Conservation (phyloP, 768 basidiomycete species). For the Exsudoporus frostii region DNA sequence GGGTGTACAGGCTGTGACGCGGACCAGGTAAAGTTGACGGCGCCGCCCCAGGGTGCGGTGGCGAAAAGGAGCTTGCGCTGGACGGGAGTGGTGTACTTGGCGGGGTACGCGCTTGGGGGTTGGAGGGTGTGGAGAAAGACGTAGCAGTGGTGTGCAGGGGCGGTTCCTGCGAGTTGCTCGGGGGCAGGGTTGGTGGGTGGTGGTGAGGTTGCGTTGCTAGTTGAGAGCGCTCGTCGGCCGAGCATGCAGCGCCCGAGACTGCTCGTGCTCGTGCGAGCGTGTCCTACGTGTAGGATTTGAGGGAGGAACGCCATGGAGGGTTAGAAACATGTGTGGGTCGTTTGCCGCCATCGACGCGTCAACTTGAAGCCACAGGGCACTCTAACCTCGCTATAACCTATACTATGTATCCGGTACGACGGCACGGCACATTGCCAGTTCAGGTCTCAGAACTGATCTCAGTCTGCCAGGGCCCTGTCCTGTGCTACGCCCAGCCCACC, state of each 20-base stretch:
- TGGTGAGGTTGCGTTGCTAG: neutral
- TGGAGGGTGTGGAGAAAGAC: slow-evolving; percentile 51
- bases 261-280: neutral
- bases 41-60: slow-evolving; percentile 45
- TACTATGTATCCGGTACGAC: too few relatives aligned
- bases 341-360: neutral
- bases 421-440: too few relatives aligned
- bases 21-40: slow-evolving; percentile 62
- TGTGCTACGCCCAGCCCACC: too few relatives aligned
- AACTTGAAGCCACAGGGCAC: too few relatives aligned
- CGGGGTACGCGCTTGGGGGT: slow-evolving; percentile 49
- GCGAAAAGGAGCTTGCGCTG: slow-evolving; percentile 48
- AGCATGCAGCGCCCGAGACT: neutral
- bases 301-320: neutral
- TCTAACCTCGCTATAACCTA: too few relatives aligned
- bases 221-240: slow-evolving; percentile 6
- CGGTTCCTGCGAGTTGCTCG: slow-evolving; percentile 47
- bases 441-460: too few relatives aligned
- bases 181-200: neutral
- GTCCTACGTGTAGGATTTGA: neutral
- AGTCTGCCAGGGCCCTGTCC: too few relatives aligned
- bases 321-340: too few relatives aligned
- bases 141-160: slow-evolving; percentile 48
- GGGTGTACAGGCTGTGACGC: slow-evolving; percentile 23
- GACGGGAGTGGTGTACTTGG: slow-evolving; percentile 45